Conservation (phyloP, 1,284 basidiomycete genomes). For the Retiboletus flavoniger region DNA sequence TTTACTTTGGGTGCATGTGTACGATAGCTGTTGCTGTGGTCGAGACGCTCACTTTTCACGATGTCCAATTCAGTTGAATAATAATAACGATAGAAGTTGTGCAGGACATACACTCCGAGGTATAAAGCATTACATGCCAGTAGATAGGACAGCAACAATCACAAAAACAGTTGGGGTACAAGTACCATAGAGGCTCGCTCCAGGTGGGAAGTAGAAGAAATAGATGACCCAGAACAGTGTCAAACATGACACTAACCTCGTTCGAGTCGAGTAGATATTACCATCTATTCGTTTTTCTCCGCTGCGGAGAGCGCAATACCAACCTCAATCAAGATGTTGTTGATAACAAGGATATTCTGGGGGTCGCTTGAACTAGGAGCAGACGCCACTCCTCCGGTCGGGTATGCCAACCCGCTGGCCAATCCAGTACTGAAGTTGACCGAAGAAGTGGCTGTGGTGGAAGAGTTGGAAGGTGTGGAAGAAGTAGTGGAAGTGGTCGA, state of each 20-base stretch:
- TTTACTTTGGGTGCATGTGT: neutral
- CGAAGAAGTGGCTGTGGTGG: conserved; percentile 15
- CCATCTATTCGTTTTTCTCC: conserved; percentile 3
- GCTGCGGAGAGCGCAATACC: conserved; percentile 33
- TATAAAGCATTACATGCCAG: conserved; percentile 22
- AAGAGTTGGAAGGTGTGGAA: conserved; percentile 20
- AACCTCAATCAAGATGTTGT: conserved; percentile 41
- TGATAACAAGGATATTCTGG: conserved; percentile 37
- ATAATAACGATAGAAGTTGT: conserved; percentile 3
- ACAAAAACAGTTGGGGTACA: conserved; percentile 2
- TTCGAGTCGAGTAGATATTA: neutral
- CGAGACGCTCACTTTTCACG: neutral
- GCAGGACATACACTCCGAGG: conserved; percentile 15
- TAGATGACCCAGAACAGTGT: neutral
- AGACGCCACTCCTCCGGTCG: conserved; percentile 26
- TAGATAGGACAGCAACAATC: conserved; percentile 2
- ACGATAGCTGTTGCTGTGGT: neutral
- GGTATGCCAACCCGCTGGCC: conserved; percentile 32
- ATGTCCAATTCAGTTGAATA: conserved; percentile 4
- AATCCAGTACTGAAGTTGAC: conserved; percentile 18
- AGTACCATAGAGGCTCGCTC: conserved; percentile 8
- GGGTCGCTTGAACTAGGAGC: conserved; percentile 23
- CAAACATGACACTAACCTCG: neutral
- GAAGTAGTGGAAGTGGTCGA: conserved; percentile 26
- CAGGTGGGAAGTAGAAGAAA: neutral